Conservation (phyloP, 148 eudicot species). For the Rhododendron molle region DNA sequence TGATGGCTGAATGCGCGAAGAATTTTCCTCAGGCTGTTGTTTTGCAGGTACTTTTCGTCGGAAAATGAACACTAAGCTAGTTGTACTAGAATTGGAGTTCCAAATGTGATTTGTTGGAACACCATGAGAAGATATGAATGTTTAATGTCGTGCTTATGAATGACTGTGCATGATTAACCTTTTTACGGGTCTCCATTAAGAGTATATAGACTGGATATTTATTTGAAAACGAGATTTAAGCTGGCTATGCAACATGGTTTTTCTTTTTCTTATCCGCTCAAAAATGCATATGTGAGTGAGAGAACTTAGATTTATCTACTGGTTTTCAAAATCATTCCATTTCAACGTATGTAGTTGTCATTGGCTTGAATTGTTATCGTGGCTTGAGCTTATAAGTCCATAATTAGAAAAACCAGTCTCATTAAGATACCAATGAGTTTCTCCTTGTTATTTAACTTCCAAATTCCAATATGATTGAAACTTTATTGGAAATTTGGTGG, state of each 20-base stretch:
- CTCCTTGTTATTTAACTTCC: not conserved
- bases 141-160: not conserved
- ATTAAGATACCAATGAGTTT: not conserved
- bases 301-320: not conserved
- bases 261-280: not conserved
- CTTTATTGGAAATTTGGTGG: not conserved
- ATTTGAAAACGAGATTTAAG: not conserved
- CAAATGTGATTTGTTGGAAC: not conserved
- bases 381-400: not conserved
- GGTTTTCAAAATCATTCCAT: not conserved
- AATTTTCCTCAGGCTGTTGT: constrained; percentile 46
- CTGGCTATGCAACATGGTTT: not conserved
- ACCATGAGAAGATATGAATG: not conserved
- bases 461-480: not conserved
- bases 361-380: not conserved
- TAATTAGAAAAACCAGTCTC: not conserved
- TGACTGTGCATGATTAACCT: not conserved
- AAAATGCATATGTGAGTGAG: not conserved
- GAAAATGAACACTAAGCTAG: not conserved
- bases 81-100: not conserved
- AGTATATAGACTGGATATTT: not conserved
- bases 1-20: constrained; percentile 66
- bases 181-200: not conserved
- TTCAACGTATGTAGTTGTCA: not conserved
- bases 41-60: constrained; percentile 32